Percentiles rank a stretch among this genome's conserved stretches.
phyloP scores from a whole-genome alignment of 1,284 basidiomycete species.

The Rhizoctonia solani region DNA sequence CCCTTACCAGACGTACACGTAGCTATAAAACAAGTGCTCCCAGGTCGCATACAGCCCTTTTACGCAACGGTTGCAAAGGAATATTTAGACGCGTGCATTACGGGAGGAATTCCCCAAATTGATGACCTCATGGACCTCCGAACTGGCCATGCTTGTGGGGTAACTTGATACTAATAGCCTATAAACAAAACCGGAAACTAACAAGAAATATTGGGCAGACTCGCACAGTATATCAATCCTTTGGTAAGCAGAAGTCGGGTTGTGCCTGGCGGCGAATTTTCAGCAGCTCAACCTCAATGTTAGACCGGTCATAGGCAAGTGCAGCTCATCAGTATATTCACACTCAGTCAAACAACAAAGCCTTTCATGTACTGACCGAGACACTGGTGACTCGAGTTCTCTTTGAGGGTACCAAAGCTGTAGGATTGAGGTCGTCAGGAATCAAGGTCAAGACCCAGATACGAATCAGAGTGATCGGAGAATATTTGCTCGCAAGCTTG shows the following conservation, averaged over 20 bases:
- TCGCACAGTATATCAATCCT: too few species aligned
- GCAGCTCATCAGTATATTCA: slow-evolving; percentile 2
- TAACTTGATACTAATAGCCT: background rate
- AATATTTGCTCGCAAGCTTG: slow-evolving; percentile 19
- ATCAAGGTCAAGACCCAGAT: slow-evolving; percentile 7
- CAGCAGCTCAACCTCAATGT: background rate
- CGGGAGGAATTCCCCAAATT: background rate
- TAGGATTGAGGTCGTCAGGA: slow-evolving; percentile 8
- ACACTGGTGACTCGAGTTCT: slow-evolving; percentile 7
- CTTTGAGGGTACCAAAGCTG: slow-evolving; percentile 12
- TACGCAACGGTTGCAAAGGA: background rate
- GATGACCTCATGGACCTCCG: background rate
- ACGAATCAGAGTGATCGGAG: slow-evolving; percentile 13
- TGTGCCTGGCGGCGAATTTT: too few species aligned
- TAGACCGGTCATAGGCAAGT: background rate
- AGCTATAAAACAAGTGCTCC: background rate
- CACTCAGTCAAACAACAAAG: slow-evolving; percentile 6
- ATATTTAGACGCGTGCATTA: background rate
- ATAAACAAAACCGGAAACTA: too few species aligned
- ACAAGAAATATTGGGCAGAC: too few species aligned
- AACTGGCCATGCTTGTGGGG: background rate
- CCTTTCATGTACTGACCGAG: slow-evolving; percentile 6
- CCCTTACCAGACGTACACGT: background rate
- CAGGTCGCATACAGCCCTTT: background rate
- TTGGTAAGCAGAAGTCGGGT: too few species aligned